phyloP scores from a whole-genome alignment of 441 rosid species.

The Syzygium syzygioides region DNA sequence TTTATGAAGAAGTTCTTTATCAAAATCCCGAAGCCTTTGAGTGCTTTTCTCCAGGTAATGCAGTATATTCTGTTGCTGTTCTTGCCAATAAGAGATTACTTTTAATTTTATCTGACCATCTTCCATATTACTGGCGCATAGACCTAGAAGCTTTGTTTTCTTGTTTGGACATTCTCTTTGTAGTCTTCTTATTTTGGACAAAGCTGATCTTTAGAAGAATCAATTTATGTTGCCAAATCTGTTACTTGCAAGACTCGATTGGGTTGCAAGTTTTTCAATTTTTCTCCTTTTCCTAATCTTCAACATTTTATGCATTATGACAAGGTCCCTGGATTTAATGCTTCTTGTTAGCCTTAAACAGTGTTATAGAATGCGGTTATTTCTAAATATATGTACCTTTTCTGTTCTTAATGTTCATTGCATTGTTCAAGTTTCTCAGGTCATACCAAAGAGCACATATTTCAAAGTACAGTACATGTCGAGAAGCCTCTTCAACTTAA shows the following conservation, averaged over 20 bases:
- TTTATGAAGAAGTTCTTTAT: slow-evolving; percentile 63
- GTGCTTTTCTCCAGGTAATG: slow-evolving; percentile 75
- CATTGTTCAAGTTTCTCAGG: slow-evolving; percentile 76
- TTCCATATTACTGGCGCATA: not conserved
- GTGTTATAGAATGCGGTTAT: not conserved
- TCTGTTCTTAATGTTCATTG: slow-evolving; percentile 53
- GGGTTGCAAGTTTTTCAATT: not conserved
- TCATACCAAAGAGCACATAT: slow-evolving; percentile 41
- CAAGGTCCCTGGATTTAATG: not conserved
- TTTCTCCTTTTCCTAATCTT: not conserved
- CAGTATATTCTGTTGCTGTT: slow-evolving; percentile 21
- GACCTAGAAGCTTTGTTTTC: not conserved
- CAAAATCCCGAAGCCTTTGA: slow-evolving; percentile 78
- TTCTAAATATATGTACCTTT: slow-evolving; percentile 18
- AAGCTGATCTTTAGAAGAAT: not conserved
- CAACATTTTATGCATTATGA: not conserved
- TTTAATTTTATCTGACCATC: not conserved
- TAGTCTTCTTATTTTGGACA: not conserved
- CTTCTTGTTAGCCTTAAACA: not conserved
- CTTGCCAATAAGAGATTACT: not conserved
- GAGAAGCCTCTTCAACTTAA: slow-evolving; percentile 34
- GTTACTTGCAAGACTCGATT: not conserved
- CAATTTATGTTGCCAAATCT: not conserved
- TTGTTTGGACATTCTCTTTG: not conserved
- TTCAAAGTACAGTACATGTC: slow-evolving; percentile 36